A percentile compares a stretch with the other conserved stretches of the same genome.
phyloP scores from a whole-genome alignment of 768 basidiomycete species.

The Kwoniella botswanensis region DNA sequence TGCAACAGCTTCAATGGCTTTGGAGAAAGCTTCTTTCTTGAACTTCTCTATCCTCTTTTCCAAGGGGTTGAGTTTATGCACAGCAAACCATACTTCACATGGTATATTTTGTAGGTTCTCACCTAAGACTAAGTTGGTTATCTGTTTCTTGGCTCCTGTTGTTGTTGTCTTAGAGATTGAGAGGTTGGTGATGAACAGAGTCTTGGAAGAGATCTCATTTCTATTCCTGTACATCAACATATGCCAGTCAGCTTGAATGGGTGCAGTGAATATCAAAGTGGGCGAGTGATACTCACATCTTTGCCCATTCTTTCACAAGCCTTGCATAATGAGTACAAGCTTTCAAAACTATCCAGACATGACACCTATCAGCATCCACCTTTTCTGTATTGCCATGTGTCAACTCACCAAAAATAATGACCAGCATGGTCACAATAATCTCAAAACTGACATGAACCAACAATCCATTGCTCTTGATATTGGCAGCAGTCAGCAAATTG shows the following conservation, averaged over 20 bases:
- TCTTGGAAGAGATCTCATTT: conserved; percentile 46
- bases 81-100: conserved; percentile 19
- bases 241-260: background rate
- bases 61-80: conserved; percentile 20
- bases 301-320: conserved; percentile 25
- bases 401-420: conserved; percentile 40
- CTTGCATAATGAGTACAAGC: conserved; percentile 22
- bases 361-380: background rate
- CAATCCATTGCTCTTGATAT: conserved; percentile 72
- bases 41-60: conserved; percentile 27
- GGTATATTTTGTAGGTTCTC: conserved; percentile 3
- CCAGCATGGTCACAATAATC: conserved; percentile 71
- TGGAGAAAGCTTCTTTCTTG: conserved; percentile 24
- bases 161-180: conserved; percentile 11
- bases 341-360: conserved; percentile 15
- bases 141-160: conserved; percentile 16
- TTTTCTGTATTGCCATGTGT: background rate
- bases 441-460: conserved; percentile 83
- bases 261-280: too few species aligned
- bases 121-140: conserved; percentile 7
- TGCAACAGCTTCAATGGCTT: conserved; percentile 23
- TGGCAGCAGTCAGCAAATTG: conserved; percentile 76
- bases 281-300: conserved; percentile 25
- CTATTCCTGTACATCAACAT: conserved; percentile 32
- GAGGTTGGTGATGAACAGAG: conserved; percentile 42